Percentiles rank a stretch among this genome's conserved stretches.
phyloP scores from a whole-genome alignment of 2,329 filamentous ascomycete species.

The Graphilbum sp. region DNA sequence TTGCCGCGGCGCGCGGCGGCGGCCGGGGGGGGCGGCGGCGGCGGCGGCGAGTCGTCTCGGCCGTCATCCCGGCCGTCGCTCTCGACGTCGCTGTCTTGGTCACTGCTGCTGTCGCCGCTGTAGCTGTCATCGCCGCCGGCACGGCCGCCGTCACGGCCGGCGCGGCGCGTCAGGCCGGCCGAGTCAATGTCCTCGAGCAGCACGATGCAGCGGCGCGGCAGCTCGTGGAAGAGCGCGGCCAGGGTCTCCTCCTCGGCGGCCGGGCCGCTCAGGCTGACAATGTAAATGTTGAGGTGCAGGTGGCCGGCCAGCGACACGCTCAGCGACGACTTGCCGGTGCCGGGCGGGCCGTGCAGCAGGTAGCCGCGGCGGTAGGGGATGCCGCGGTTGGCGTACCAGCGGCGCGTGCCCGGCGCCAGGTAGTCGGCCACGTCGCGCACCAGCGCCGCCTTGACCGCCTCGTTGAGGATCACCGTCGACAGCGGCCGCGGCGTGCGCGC shows the following conservation, averaged over 20 bases:
- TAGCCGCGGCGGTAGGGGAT: conserved; percentile 79
- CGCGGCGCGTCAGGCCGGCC: conserved; percentile 49
- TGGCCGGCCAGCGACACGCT: conserved; percentile 54
- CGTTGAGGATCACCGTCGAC: conserved; percentile 48
- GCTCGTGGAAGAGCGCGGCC: conserved; percentile 43
- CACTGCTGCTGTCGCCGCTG: conserved; percentile 2
- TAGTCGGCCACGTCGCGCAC: conserved; percentile 47
- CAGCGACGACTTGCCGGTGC: conserved; percentile 63
- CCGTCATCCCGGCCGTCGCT: conserved; percentile 1
- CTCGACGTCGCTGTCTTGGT: conserved; percentile 6
- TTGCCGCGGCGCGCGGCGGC: no score
- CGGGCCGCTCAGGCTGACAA: conserved; percentile 49
- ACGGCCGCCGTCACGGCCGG: conserved; percentile 14
- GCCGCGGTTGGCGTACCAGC: conserved; percentile 74
- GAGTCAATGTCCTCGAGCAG: conserved; percentile 64
- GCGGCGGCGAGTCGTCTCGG: conserved; percentile 5
- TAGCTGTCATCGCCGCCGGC: conserved; percentile 6
- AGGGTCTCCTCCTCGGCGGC: conserved; percentile 50
- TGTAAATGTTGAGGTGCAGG: conserved; percentile 56
- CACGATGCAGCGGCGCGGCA: conserved; percentile 55
- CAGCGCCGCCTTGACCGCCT: conserved; percentile 40
- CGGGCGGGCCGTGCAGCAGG: conserved; percentile 63
- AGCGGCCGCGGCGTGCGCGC: conserved; percentile 43
- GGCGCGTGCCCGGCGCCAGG: conserved; percentile 41
- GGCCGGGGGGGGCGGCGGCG: no score